Percentiles rank a stretch among this genome's conserved stretches.
Evolutionary conservation across 1,284 basidiomycete species (phyloP).

Genomic region (Pascua sp.): DNA sequence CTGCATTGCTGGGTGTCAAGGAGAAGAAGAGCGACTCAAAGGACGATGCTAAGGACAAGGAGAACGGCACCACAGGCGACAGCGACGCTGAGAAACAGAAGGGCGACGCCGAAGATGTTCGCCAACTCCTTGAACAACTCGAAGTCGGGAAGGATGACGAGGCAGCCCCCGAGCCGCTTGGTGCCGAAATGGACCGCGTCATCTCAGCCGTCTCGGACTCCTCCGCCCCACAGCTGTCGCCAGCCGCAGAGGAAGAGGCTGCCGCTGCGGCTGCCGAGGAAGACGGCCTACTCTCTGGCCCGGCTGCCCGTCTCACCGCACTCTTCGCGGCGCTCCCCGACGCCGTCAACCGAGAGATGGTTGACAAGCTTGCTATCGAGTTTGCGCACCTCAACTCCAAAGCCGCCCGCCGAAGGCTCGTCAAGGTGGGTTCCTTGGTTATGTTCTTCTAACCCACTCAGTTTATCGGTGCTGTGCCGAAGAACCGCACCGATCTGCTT

Average conservation of each 20-base stretch:
- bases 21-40: slow-evolving; percentile 48
- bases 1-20: slow-evolving; percentile 78
- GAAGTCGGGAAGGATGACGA: slow-evolving; percentile 22
- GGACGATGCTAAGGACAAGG: slow-evolving; percentile 16
- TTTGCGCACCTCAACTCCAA: slow-evolving; percentile 96
- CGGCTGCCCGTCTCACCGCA: slow-evolving; percentile 85
- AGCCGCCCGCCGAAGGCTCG: slow-evolving; percentile 81
- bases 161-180: slow-evolving; percentile 22
- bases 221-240: slow-evolving; percentile 2
- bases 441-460: slow-evolving; percentile 39
- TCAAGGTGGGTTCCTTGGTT: slow-evolving; percentile 61
- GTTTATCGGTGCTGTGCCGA: slow-evolving; percentile 81
- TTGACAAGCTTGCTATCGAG: slow-evolving; percentile 92
- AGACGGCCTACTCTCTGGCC: slow-evolving; percentile 61
- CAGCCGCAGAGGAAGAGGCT: slow-evolving; percentile 48
- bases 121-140: slow-evolving; percentile 46
- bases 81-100: slow-evolving; percentile 33
- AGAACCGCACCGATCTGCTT: slow-evolving; percentile 82
- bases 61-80: slow-evolving; percentile 8
- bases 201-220: slow-evolving; percentile 9
- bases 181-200: slow-evolving; percentile 17
- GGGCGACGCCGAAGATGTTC: slow-evolving; percentile 54
- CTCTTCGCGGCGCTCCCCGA: slow-evolving; percentile 91
- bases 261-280: slow-evolving; percentile 31
- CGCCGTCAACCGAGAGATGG: slow-evolving; percentile 82